Evolutionary conservation across 208 protist genomes (phyloP).

Genomic region (Herpetomonas tarakana): DNA sequence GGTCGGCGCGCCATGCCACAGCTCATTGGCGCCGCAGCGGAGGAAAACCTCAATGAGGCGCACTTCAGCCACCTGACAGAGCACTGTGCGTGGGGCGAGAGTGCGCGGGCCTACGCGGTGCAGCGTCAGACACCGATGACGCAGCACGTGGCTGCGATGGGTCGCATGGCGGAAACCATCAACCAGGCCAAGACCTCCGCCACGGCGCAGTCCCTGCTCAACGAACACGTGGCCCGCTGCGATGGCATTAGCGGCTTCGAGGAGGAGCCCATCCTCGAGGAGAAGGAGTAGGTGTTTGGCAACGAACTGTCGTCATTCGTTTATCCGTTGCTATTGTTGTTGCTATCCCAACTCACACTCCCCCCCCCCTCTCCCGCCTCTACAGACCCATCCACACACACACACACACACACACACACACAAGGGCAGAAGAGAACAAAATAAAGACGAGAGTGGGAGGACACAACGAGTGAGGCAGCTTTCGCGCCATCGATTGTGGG

Average conservation of each 20-base stretch:
- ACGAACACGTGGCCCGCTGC: conserved; percentile 71
- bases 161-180: conserved; percentile 85
- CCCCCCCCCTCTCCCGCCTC: background rate
- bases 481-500: too few relatives aligned
- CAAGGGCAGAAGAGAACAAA: too few relatives aligned
- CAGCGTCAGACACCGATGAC: conserved; percentile 83
- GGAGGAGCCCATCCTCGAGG: conserved; percentile 67
- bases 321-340: too few relatives aligned
- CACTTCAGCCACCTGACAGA: conserved; percentile 81
- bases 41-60: conserved; percentile 40
- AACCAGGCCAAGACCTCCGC: conserved; percentile 55
- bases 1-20: conserved; percentile 79
- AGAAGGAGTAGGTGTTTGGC: conserved; percentile 24
- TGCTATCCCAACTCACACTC: background rate
- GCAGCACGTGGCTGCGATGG: conserved; percentile 81
- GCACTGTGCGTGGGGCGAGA: conserved; percentile 81
- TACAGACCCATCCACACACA: background rate
- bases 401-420: too few relatives aligned
- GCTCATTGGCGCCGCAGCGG: conserved; percentile 65
- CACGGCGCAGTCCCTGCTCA: conserved; percentile 66
- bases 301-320: background rate
- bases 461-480: too few relatives aligned
- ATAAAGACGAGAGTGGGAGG: too few relatives aligned
- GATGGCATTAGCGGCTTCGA: conserved; percentile 85
- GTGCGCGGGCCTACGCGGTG: conserved; percentile 68